Conservation (phyloP, 768 basidiomycete genomes). For the Scleroderma citrinum region DNA sequence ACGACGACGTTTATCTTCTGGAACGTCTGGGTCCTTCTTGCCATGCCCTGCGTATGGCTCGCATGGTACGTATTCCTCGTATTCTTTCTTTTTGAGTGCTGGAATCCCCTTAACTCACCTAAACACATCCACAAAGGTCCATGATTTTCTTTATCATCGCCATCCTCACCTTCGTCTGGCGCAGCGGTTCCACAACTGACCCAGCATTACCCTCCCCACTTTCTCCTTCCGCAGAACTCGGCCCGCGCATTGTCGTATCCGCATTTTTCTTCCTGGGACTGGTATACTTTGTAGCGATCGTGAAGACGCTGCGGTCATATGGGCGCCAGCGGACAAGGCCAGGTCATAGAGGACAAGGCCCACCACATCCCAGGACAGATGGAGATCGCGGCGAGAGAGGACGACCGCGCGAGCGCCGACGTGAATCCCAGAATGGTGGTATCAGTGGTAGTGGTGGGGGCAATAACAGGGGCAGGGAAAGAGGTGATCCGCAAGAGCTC, state of each 20-base stretch:
- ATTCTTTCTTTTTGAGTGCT: no score
- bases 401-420: not conserved
- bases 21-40: constrained; percentile 68
- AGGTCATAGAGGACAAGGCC: not conserved
- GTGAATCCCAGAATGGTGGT: not conserved
- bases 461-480: not conserved
- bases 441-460: not conserved
- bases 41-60: constrained; percentile 66
- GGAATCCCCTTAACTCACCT: not conserved
- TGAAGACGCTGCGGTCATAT: constrained; percentile 57
- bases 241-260: constrained; percentile 52
- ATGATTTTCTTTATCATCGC: constrained; percentile 60
- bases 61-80: constrained; percentile 45
- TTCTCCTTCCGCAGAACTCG: constrained; percentile 35
- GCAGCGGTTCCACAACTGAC: constrained; percentile 47
- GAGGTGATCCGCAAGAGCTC: not conserved
- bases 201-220: constrained; percentile 30
- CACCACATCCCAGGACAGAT: no score
- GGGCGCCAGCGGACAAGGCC: constrained; percentile 22
- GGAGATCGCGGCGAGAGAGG: not conserved
- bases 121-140: constrained; percentile 41
- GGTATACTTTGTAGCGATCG: constrained; percentile 55
- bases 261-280: constrained; percentile 50
- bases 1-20: constrained; percentile 43
- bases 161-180: constrained; percentile 65